Conservation (phyloP, 2,329 filamentous ascomycete species). For the Exophiala calicioides region DNA sequence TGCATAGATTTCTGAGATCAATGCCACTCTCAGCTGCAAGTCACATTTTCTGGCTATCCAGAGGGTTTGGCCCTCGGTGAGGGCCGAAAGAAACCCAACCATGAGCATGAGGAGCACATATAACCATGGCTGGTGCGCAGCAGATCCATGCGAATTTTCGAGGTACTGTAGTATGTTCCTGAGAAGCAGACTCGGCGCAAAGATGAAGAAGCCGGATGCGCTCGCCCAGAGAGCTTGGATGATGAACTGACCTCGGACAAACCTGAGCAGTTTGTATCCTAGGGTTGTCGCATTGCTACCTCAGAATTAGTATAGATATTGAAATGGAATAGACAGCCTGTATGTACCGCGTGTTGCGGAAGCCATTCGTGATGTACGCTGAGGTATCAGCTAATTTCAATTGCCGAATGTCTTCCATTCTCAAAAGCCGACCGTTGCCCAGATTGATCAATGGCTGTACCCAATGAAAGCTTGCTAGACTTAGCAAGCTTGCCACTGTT, state of each 20-base stretch:
- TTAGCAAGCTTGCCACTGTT: slow-evolving; percentile 83
- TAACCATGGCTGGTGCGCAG: slow-evolving; percentile 88
- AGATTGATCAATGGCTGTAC: slow-evolving; percentile 85
- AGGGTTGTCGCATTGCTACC: too few species aligned
- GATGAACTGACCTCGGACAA: slow-evolving; percentile 76
- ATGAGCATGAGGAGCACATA: slow-evolving; percentile 88
- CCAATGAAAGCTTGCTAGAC: slow-evolving; percentile 85
- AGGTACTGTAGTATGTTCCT: slow-evolving; percentile 92
- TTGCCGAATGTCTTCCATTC: slow-evolving; percentile 89
- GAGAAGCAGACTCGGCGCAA: slow-evolving; percentile 85
- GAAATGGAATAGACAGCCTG: too few species aligned
- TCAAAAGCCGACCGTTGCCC: slow-evolving; percentile 81
- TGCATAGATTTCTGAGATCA: slow-evolving; percentile 95
- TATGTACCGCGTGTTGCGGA: too few species aligned
- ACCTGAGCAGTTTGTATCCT: slow-evolving; percentile 76
- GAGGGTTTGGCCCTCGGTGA: slow-evolving; percentile 80
- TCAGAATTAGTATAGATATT: too few species aligned
- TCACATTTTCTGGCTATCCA: slow-evolving; percentile 95
- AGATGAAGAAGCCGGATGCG: slow-evolving; percentile 79
- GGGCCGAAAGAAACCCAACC: slow-evolving; percentile 76
- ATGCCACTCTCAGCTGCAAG: slow-evolving; percentile 87
- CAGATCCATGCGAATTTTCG: slow-evolving; percentile 74
- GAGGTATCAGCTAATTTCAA: slow-evolving; percentile 84
- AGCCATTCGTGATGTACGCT: too few species aligned
- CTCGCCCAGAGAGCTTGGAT: slow-evolving; percentile 79